These are phyloP conservation scores for Microascus cirrosus DNA, from an alignment of 2,329 filamentous ascomycete genomes.

Conservation along the genomic window DNA sequence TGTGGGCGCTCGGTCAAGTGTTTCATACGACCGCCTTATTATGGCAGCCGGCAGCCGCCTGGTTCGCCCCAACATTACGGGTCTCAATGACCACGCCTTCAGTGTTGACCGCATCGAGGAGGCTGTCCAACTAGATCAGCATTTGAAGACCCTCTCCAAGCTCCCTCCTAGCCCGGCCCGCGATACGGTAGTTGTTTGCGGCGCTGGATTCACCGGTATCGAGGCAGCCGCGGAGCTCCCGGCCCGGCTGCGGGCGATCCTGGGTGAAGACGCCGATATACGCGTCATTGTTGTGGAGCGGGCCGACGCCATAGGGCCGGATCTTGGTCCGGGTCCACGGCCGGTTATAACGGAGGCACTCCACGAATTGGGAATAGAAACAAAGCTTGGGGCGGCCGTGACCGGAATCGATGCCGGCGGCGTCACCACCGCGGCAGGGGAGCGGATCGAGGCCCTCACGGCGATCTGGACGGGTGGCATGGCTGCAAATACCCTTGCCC, in stretches of 20 bases:
- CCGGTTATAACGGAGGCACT: slow-evolving; percentile 19
- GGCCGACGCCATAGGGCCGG: slow-evolving; percentile 16
- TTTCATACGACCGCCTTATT: slow-evolving; percentile 21
- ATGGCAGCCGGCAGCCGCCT: slow-evolving; percentile 23
- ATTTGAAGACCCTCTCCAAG: slow-evolving; percentile 15
- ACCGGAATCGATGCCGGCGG: slow-evolving; percentile 12
- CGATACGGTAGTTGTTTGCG: slow-evolving; percentile 22
- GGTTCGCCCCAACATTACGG: slow-evolving; percentile 15
- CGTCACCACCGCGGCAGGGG: slow-evolving; percentile 16
- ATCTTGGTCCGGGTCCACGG: slow-evolving; percentile 20
- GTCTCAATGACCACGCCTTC: slow-evolving; percentile 20
- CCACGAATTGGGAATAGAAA: slow-evolving; percentile 14
- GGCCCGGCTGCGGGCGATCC: slow-evolving; percentile 12
- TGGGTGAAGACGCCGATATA: neutral
- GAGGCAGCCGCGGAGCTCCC: slow-evolving; percentile 19
- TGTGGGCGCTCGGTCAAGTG: slow-evolving; percentile 3
- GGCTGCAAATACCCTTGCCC: slow-evolving; percentile 17
- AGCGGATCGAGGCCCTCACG: slow-evolving; percentile 20
- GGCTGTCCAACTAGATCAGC: slow-evolving; percentile 15
- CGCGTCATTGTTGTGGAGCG: slow-evolving; percentile 17
- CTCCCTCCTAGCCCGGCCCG: slow-evolving; percentile 14
- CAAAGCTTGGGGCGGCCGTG: slow-evolving; percentile 16
- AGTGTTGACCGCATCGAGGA: slow-evolving; percentile 18
- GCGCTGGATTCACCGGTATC: slow-evolving; percentile 23
- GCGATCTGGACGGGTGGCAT: slow-evolving; percentile 25